A percentile compares a stretch with the other conserved stretches of the same genome.
Conservation (phyloP, 2,329 filamentous ascomycete species). For the Tolypocladium capitatum region DNA sequence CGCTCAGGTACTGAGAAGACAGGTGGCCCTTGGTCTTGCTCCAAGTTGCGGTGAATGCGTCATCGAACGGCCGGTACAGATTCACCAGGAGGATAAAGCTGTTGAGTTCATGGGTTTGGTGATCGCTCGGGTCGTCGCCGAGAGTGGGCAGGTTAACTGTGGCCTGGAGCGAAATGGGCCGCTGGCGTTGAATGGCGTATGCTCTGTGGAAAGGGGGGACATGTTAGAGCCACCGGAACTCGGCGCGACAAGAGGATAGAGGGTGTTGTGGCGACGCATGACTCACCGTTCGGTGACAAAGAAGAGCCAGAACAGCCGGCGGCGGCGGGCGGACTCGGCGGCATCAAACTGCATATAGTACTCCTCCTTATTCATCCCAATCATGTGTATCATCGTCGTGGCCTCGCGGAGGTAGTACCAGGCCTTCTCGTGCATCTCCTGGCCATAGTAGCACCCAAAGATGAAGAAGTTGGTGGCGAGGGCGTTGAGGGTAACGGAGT, state of each 20-base stretch:
- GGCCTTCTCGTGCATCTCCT: slow-evolving; percentile 61
- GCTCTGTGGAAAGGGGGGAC: slow-evolving; percentile 29
- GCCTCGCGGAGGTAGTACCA: slow-evolving; percentile 73
- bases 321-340: slow-evolving; percentile 47
- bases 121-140: slow-evolving; percentile 46
- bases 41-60: slow-evolving; percentile 50
- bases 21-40: slow-evolving; percentile 49
- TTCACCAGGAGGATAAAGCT: slow-evolving; percentile 47
- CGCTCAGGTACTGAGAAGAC: slow-evolving; percentile 40
- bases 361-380: slow-evolving; percentile 48
- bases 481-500: slow-evolving; percentile 40
- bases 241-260: slow-evolving; percentile 2
- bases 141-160: slow-evolving; percentile 53
- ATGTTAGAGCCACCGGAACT: background rate
- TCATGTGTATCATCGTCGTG: slow-evolving; percentile 52
- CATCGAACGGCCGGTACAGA: slow-evolving; percentile 54
- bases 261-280: background rate
- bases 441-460: slow-evolving; percentile 57
- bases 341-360: slow-evolving; percentile 45
- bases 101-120: slow-evolving; percentile 36
- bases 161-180: slow-evolving; percentile 56
- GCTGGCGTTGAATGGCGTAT: slow-evolving; percentile 57
- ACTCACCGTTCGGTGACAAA: slow-evolving; percentile 56
- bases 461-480: slow-evolving; percentile 68
- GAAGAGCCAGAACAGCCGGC: slow-evolving; percentile 61